These are phyloP conservation scores for Ulota crispa DNA, from an alignment of 225 moss, liverwort and hornwort genomes.

Conservation along the genomic window DNA sequence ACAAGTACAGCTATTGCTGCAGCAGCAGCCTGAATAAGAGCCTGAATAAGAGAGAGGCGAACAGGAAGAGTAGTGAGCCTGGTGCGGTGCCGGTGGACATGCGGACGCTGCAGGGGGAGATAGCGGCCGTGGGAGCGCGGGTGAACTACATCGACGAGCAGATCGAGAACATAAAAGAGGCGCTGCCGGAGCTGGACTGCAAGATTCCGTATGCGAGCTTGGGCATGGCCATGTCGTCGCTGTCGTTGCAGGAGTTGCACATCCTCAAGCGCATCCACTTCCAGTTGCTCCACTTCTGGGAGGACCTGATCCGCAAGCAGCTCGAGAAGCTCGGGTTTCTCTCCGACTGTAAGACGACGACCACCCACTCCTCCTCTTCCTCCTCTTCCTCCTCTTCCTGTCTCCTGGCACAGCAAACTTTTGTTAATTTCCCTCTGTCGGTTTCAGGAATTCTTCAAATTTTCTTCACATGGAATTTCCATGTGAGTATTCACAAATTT, in stretches of 20 bases:
- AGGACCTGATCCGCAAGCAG: conserved; percentile 37
- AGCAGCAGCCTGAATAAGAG: too few relatives aligned
- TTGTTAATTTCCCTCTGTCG: too few relatives aligned
- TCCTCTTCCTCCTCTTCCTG: too few relatives aligned
- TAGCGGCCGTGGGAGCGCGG: conserved; percentile 19
- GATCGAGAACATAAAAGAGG: conserved; percentile 27
- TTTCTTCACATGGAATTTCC: too few relatives aligned
- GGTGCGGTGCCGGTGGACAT: neutral
- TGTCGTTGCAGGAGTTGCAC: conserved; percentile 42
- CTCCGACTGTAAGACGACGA: conserved; percentile 28
- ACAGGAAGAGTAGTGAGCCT: neutral
- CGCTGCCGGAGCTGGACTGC: conserved; percentile 38
- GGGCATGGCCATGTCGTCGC: conserved; percentile 36
- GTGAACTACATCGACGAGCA: conserved; percentile 34
- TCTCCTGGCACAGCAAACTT: too few relatives aligned
- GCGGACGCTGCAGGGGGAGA: conserved; percentile 30
- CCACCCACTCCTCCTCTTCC: too few relatives aligned
- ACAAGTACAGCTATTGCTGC: too few relatives aligned
- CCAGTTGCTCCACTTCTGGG: conserved; percentile 49
- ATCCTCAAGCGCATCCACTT: conserved; percentile 33
- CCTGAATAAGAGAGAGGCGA: neutral
- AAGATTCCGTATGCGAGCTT: conserved; percentile 33
- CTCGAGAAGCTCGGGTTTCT: conserved; percentile 33
- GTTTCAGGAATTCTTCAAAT: too few relatives aligned
- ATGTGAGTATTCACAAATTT: too few relatives aligned